These are phyloP conservation scores for Spizellomyces punctatus DNA, from an alignment of 192 early-diverging fungal species.

Conservation along the genomic window DNA sequence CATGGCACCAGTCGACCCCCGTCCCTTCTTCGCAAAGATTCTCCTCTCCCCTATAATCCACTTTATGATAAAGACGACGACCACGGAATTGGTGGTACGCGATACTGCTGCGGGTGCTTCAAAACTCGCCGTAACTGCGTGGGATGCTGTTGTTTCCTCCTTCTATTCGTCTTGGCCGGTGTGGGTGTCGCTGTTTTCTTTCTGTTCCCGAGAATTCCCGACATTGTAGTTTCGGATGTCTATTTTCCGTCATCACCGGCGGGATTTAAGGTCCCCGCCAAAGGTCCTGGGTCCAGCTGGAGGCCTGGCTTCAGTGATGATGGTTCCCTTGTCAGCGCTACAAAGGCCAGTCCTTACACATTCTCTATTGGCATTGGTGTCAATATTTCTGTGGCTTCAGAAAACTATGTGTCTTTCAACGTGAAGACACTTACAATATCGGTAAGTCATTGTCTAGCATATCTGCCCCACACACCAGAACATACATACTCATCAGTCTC, in stretches of 20 bases:
- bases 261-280: conserved; percentile 6
- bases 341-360: conserved; percentile 8
- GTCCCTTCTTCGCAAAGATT: not conserved
- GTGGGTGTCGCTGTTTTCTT: conserved; percentile 36
- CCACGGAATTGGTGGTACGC: conserved; percentile 1
- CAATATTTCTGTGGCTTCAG: conserved; percentile 29
- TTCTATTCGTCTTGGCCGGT: conserved; percentile 22
- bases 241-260: conserved; percentile 3
- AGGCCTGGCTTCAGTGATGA: conserved; percentile 3
- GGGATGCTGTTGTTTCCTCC: not conserved
- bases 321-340: not conserved
- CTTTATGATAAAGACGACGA: conserved; percentile 13
- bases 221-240: conserved; percentile 25
- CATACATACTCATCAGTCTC: too few relatives aligned
- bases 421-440: conserved; percentile 15
- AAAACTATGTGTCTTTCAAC: conserved; percentile 30
- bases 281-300: not conserved
- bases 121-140: conserved; percentile 8
- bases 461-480: too few relatives aligned
- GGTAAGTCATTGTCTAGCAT: not conserved
- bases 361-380: conserved; percentile 26
- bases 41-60: not conserved
- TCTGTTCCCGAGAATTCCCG: conserved; percentile 36
- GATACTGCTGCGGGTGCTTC: conserved; percentile 43
- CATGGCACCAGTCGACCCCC: not conserved